Evolutionary conservation across 192 early-diverging fungal genomes (phyloP), one percentile per base, ranked within the genome.

Genomic region (Podila clonocystis): DNA sequence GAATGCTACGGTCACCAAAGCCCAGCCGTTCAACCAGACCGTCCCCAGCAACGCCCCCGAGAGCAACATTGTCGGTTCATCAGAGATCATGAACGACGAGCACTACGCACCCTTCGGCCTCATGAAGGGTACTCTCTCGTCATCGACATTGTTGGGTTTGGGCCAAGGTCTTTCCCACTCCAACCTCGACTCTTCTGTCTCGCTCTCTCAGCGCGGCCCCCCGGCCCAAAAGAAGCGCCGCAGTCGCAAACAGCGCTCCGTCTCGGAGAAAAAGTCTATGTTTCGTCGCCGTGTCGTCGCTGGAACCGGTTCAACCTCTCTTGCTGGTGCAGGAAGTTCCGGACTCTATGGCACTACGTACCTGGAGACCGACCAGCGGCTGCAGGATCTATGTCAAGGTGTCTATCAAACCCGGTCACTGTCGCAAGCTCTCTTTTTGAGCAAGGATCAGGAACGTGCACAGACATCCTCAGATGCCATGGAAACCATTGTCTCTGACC

Each of bases 401-500:
- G 63, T 65, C 34, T 65, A 65, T 17, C 63, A 65, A 30, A 65
- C 63, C 22, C 63, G 63, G 7, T 48, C 45, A 38, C 45, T 63
- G 2, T 63, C 62, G 11, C 62, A 63, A 31, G 33, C 62, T n/a
- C 33, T 63, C 13, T n/a, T 63, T 29, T 9, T 63, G 62, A 45
- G 12, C 36, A 63, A 63, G 62, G 30, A 65, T 8, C 63, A 65
- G 45, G 33, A 65, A 13, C 41, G 28, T 29, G 26, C 22, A 8
- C 48, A 48, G 11, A 19, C 31, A n/a, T 36, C 31, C 0, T n/a
- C 41, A 31, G 62, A 63, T 12, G 19, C 34, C 5, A 65, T 65
- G 63, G 63, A 65, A 3, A 19, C 63, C 1, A 65, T 65, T 24
- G 63, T 65, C 12, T 50, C 63, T 19, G 63, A 28, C 45, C 36